Evolutionary conservation across 306 rosid species (phyloP).

Genomic region (Dryas alaskensis): DNA sequence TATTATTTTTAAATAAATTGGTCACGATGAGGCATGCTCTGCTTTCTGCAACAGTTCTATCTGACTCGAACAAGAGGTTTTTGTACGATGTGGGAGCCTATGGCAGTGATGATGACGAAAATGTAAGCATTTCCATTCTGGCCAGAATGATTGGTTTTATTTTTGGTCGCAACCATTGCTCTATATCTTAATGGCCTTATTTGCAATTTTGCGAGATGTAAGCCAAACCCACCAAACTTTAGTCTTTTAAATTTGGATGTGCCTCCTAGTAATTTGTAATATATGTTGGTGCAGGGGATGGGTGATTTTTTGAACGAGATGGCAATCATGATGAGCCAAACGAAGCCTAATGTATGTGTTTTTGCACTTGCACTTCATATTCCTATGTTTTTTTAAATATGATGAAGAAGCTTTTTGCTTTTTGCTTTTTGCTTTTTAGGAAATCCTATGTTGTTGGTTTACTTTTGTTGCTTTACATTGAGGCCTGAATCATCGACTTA

Average conservation of each 20-base stretch:
- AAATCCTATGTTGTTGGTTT: conserved; percentile 8
- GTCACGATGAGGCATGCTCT: conserved; percentile 9
- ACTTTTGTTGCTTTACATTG: background rate
- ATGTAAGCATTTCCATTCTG: conserved; percentile 29
- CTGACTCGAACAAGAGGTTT: conserved; percentile 76
- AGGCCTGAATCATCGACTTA: background rate
- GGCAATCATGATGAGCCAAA: conserved; percentile 86
- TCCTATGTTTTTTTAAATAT: background rate
- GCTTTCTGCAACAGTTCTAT: conserved; percentile 51
- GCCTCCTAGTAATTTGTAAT: background rate
- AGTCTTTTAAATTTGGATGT: background rate
- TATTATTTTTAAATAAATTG: background rate
- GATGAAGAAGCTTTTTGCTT: background rate
- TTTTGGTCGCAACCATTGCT: no score
- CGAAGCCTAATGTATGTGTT: conserved; percentile 60
- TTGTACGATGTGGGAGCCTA: conserved; percentile 91
- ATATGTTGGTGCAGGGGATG: conserved; percentile 69
- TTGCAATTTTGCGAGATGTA: background rate
- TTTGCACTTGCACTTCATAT: background rate
- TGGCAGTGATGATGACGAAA: conserved; percentile 85
- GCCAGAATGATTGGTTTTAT: no score
- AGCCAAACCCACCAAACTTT: background rate
- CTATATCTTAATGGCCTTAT: no score
- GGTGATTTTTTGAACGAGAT: conserved; percentile 86
- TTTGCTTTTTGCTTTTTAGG: background rate